Evolutionary conservation across 768 basidiomycete genomes (phyloP), one percentile per base, ranked within the genome.

Genomic region (Guyanaporus albipodus): DNA sequence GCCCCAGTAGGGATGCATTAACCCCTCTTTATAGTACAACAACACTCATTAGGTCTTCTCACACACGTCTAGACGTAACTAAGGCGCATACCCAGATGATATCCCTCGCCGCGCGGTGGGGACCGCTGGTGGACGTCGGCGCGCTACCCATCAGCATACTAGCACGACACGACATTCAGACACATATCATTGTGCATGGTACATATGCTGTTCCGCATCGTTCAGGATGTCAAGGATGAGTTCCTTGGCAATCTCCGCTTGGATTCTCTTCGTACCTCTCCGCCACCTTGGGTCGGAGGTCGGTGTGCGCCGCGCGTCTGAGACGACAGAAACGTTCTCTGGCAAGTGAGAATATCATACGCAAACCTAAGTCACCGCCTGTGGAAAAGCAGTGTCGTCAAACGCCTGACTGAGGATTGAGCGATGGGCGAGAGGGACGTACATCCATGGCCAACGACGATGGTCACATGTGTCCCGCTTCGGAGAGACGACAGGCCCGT

Each of bases 271-370:
- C 66, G 48, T 82, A 81, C 1, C 57, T 63, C 3, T 66, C 55
- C 1, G 76, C 69, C 4, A 69, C 69, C 50, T 73, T 76, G 11
- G 75, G 74, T 38, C 77, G 76, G 0, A 83, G 66, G 44, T 80
- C 73, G 0, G 75, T 70, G 48, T 80, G 78, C 2, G 79, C 65
- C 1, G 78, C 77, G 31, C 77, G 77, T 37, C 52, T 46, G 64
- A 82, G 73, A 55, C 78, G 78, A 59, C 78, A 78, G 53, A 80
- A 79, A 17, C 73, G 63, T 6, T 79, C 79, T 1, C 79, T 78
- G 2, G 69, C 71, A 0, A 69, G 70, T 4, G 71, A 73, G 3
- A 80, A 56, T 26, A 82, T 43, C 19, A 77, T 67, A 21, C 78
- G 64, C 80, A 81, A 45, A 82, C 74, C 4, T 82, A 77, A 0